A percentile compares a stretch with the other conserved stretches of the same genome.
Conservation (phyloP, 2,329 filamentous ascomycete species). For the Exophiala dermatitidis region DNA sequence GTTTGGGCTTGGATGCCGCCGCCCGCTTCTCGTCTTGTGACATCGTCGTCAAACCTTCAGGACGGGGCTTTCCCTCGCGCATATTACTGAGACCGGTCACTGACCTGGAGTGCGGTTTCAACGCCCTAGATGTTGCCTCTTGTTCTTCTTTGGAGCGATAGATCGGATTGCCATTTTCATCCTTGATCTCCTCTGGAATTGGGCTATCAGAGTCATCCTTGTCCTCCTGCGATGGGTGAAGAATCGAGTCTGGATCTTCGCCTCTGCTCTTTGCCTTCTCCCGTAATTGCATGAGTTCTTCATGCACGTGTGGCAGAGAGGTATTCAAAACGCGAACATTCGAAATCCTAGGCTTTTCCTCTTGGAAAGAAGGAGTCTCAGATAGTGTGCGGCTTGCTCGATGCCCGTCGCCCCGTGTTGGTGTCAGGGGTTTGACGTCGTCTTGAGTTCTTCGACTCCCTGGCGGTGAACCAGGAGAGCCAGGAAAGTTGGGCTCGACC, state of each 20-base stretch:
- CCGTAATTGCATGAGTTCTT: conserved; percentile 69
- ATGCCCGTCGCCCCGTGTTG: conserved; percentile 13
- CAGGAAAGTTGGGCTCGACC: conserved; percentile 34
- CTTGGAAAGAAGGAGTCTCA: conserved; percentile 21
- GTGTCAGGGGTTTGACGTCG: conserved; percentile 25
- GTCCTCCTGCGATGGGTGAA: conserved; percentile 18
- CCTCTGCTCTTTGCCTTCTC: conserved; percentile 44
- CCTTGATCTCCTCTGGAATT: conserved; percentile 27
- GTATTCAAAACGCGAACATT: conserved; percentile 89
- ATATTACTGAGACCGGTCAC: conserved; percentile 59
- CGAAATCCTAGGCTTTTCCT: conserved; percentile 55
- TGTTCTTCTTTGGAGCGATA: conserved; percentile 57
- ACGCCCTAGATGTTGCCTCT: conserved; percentile 67
- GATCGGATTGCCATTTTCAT: conserved; percentile 24
- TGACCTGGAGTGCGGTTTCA: conserved; percentile 77
- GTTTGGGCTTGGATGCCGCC: conserved; percentile 49
- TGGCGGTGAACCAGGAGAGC: conserved; percentile 19
- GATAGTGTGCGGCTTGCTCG: conserved; percentile 25
- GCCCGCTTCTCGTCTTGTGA: conserved; percentile 39
- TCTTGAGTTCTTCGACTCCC: conserved; percentile 11
- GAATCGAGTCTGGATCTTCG: conserved; percentile 27
- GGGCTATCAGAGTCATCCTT: conserved; percentile 21
- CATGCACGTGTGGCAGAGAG: conserved; percentile 83
- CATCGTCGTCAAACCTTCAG: conserved; percentile 48
- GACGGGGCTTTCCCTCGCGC: conserved; percentile 48